Conservation (phyloP, 2,329 filamentous ascomycete species). For the Huntiella bhutanensis region DNA sequence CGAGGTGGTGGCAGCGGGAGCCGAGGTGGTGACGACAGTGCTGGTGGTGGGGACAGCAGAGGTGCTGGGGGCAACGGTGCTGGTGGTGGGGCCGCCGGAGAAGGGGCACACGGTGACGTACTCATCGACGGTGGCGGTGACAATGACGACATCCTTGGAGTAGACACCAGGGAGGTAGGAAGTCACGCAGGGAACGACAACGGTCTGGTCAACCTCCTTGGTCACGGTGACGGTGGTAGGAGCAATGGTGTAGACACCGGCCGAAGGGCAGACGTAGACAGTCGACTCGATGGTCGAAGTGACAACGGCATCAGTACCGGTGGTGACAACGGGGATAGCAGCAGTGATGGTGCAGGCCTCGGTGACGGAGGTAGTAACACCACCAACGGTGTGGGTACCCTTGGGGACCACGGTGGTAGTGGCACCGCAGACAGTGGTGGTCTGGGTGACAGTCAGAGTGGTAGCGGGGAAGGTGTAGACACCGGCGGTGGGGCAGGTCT, state of each 20-base stretch:
- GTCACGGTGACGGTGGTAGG: constrained; percentile 44
- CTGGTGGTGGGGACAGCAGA: constrained; percentile 15
- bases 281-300: constrained; percentile 52
- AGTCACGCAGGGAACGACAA: constrained; percentile 47
- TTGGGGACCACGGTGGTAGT: constrained; percentile 40
- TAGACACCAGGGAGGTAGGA: constrained; percentile 53
- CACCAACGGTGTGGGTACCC: constrained; percentile 51
- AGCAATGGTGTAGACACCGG: constrained; percentile 59
- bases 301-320: constrained; percentile 34
- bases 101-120: constrained; percentile 55
- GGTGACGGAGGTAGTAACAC: constrained; percentile 51
- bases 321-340: constrained; percentile 48
- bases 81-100: constrained; percentile 15
- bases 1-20: constrained; percentile 12
- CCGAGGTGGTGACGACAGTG: constrained; percentile 16
- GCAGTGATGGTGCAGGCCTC: constrained; percentile 48
- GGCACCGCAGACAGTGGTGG: constrained; percentile 47
- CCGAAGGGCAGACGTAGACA: constrained; percentile 52
- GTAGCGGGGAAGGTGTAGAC: constrained; percentile 59
- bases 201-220: constrained; percentile 28
- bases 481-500: constrained; percentile 45
- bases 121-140: constrained; percentile 50
- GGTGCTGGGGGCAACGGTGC: constrained; percentile 17
- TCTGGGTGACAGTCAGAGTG: constrained; percentile 47
- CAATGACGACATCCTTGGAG: constrained; percentile 44